Evolutionary conservation across 2,329 filamentous ascomycete species (phyloP), one percentile per base, ranked within the genome.

Genomic region (Metarhizium album): DNA sequence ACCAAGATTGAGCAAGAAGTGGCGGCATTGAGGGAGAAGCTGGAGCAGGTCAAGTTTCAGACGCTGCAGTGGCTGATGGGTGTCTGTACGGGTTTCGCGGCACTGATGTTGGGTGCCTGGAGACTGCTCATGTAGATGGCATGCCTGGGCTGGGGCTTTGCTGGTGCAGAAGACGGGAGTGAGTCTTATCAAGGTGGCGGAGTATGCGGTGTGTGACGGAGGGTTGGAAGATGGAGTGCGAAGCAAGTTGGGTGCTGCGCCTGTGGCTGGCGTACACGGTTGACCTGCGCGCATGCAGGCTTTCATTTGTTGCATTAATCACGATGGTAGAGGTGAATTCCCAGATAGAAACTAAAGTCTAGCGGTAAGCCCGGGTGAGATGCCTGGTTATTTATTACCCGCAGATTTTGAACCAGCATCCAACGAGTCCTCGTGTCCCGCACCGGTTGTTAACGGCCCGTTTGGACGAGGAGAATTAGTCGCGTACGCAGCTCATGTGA

Each of bases 1-100:
- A 95, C 90, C 52, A 84, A 94, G 70, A 97, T 98, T 62, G 93
- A 98, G 74, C 91, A 97, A 71, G 93, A 97, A 74, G 90, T 93
- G 49, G 91, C 91, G 40, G 86, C 86, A 31, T 68, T 98, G 64
- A 76, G 89, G 58, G 93, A 97, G 74, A 85, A 94, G 71, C 76
- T 98, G 46, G 93, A 98, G 72, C 87, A 89, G 58, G 93, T 98
- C 67, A 98, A 98, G 76, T 97, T 97, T 70, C 89, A 90, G 64
- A 97, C 93, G 35, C 70, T 98, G 67, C 93, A 98, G 74, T 98
- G 93, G 93, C 73, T 98, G 58, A 96, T 97, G 84, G 90, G 85
- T 64, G 88, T 86, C 38, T 80, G 79, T 60, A 84, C 80, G 1
- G 81, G 81, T 64, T 84, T 83, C 51, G 81, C 82, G 2, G 82